phyloP scores from a whole-genome alignment of 78 protist genomes.

The Cavenderia fasciculata region DNA sequence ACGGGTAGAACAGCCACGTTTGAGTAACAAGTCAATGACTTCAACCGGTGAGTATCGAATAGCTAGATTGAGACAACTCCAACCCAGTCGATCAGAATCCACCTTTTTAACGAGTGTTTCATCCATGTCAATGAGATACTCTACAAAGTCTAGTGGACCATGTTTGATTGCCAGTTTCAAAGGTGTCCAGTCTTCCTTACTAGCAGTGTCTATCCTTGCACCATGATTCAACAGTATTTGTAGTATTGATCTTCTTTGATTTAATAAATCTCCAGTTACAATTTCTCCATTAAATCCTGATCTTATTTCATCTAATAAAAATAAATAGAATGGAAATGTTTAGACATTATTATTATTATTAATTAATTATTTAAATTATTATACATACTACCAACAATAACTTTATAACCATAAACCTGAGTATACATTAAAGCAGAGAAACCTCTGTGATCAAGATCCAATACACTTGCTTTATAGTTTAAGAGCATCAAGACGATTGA shows the following conservation, averaged over 20 bases:
- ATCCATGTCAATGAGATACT: constrained; percentile 4
- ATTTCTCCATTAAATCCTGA: not conserved
- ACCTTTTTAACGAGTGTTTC: not conserved
- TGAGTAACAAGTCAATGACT: constrained; percentile 6
- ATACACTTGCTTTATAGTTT: not conserved
- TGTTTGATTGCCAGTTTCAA: constrained; percentile 57
- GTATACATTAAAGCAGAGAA: constrained; percentile 36
- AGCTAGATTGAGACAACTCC: constrained; percentile 26
- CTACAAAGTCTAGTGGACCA: constrained; percentile 21
- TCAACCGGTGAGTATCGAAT: constrained; percentile 43
- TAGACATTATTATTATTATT: not conserved
- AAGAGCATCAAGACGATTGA: not conserved
- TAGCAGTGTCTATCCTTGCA: not conserved
- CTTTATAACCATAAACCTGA: constrained; percentile 24
- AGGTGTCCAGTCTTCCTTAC: constrained; percentile 50
- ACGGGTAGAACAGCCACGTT: not conserved
- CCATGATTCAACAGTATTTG: constrained; percentile 3
- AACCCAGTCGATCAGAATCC: constrained; percentile 56
- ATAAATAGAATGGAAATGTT: no score
- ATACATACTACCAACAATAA: constrained; percentile 10
- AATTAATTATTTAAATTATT: not conserved
- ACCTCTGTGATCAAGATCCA: constrained; percentile 13
- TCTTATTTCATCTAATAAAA: not conserved
- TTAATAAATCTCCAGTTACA: not conserved
- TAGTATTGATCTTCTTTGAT: not conserved